Evolutionary conservation across 352 stramenopile species (phyloP).

Genomic region (Phytophthora brassicae): DNA sequence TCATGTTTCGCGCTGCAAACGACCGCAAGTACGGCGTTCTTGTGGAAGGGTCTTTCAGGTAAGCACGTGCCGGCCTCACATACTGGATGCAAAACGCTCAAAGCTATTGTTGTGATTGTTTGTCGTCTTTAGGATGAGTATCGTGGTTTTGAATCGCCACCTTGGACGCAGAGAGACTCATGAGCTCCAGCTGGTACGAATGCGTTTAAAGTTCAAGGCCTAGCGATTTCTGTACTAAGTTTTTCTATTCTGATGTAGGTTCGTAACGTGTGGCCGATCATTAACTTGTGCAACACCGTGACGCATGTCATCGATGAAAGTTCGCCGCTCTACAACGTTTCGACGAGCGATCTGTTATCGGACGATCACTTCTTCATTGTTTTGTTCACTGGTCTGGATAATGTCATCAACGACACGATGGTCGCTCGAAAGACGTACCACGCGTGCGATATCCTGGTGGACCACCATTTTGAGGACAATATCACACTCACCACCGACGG

Average conservation of each 20-base stretch:
- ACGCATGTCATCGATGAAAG: constrained; percentile 60
- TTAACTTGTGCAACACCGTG: constrained; percentile 55
- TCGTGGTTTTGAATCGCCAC: constrained; percentile 51
- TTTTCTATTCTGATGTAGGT: constrained; percentile 18
- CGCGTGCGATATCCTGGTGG: constrained; percentile 58
- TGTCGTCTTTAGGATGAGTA: constrained; percentile 37
- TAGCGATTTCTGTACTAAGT: neutral
- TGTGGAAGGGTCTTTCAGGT: constrained; percentile 64
- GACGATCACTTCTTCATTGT: constrained; percentile 57
- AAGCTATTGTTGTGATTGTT: neutral
- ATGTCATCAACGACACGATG: constrained; percentile 61
- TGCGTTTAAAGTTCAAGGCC: neutral
- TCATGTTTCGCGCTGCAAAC: constrained; percentile 66
- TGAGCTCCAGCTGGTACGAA: constrained; percentile 44
- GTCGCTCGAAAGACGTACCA: constrained; percentile 60
- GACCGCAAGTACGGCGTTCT: constrained; percentile 53
- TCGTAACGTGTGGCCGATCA: constrained; percentile 65
- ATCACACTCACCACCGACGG: constrained; percentile 55
- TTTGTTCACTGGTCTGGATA: constrained; percentile 56
- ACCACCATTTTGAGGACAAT: constrained; percentile 65
- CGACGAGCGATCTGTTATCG: constrained; percentile 48
- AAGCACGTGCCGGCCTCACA: neutral
- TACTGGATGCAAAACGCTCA: neutral
- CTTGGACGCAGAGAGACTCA: constrained; percentile 50
- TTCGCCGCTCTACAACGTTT: constrained; percentile 48